Evolutionary conservation across 768 basidiomycete genomes (phyloP), one percentile per base, ranked within the genome.

Genomic region (Suillus placidus): DNA sequence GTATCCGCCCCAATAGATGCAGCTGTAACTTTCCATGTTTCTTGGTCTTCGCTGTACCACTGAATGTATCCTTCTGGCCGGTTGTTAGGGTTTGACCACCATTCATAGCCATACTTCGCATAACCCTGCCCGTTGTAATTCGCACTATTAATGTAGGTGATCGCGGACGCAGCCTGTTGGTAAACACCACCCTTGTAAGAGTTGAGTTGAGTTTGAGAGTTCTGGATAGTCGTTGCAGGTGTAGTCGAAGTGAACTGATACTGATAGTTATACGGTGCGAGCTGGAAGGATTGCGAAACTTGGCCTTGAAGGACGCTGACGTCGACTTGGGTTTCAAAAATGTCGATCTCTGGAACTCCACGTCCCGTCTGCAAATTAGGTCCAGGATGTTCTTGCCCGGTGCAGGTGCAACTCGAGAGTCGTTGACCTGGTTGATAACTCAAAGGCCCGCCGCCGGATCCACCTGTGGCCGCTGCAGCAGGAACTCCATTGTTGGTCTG

Each of bases 311-410:
- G 83, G 5, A 77, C 65, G 63, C 61, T 66, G 6, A 82, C 70
- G 70, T 94, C 81, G 65, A 89, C 79, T 75, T 95, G 91, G 0
- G 94, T 88, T 80, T 99, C 96, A 65, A 97, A 73, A 66, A 99
- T 83, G 77, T 98, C 96, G 70, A 98, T 94, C 80, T 99, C 97
- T 2, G 97, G 96, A 1, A 90, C 93, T 38, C 88, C 88, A 61
- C 96, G 87, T 23, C 89, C 89, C 18, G 79, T 80, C 35, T 77
- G 82, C 62, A 83, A 82, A 45, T 71, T 82, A 4, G 96, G 96
- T 13, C 96, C 96, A 2, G 96, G 96, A 74, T 99, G 96, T 70
- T 94, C 93, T 35, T 87, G 86, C 14, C 87, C 88, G 0, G 90
- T 78, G 74, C 96, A 99, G 3, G 95, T 96, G 77, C 96, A 99